Conservation (phyloP, 2,329 filamentous ascomycete species). For the Aspergillus pseudoglaucus region DNA sequence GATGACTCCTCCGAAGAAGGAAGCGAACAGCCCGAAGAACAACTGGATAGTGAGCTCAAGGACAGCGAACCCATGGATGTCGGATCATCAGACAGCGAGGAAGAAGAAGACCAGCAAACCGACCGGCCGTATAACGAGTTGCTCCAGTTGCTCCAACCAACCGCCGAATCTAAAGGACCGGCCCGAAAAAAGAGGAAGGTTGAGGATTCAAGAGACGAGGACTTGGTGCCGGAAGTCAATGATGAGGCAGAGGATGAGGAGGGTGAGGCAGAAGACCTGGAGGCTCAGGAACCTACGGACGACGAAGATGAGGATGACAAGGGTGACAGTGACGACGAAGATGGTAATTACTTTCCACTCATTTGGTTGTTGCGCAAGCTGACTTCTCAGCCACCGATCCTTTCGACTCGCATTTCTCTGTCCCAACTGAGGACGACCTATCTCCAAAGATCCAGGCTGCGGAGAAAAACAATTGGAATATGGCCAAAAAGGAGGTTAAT, state of each 20-base stretch:
- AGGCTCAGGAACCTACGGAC: slow-evolving; percentile 45
- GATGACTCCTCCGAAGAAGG: slow-evolving; percentile 23
- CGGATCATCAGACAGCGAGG: slow-evolving; percentile 35
- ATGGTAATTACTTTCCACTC: slow-evolving; percentile 18
- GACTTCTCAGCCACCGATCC: slow-evolving; percentile 58
- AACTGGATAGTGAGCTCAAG: slow-evolving; percentile 33
- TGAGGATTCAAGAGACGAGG: slow-evolving; percentile 22
- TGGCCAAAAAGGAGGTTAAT: slow-evolving; percentile 32
- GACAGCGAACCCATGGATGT: slow-evolving; percentile 34
- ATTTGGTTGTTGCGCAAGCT: slow-evolving; percentile 19
- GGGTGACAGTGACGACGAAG: slow-evolving; percentile 30
- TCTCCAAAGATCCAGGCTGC: slow-evolving; percentile 45
- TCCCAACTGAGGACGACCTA: slow-evolving; percentile 57
- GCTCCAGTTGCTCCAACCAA: slow-evolving; percentile 48
- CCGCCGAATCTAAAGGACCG: slow-evolving; percentile 36
- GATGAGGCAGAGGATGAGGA: slow-evolving; percentile 23
- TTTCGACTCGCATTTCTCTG: slow-evolving; percentile 74
- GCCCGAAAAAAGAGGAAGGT: slow-evolving; percentile 50
- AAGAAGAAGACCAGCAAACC: slow-evolving; percentile 34
- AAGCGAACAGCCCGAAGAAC: slow-evolving; percentile 33
- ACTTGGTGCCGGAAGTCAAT: slow-evolving; percentile 14
- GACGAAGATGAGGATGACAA: slow-evolving; percentile 32
- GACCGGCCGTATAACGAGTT: slow-evolving; percentile 50
- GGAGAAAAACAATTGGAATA: slow-evolving; percentile 44
- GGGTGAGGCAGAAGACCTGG: slow-evolving; percentile 36